Conservation (phyloP, 805 yeast genomes). For the Torulaspora maleeae region DNA sequence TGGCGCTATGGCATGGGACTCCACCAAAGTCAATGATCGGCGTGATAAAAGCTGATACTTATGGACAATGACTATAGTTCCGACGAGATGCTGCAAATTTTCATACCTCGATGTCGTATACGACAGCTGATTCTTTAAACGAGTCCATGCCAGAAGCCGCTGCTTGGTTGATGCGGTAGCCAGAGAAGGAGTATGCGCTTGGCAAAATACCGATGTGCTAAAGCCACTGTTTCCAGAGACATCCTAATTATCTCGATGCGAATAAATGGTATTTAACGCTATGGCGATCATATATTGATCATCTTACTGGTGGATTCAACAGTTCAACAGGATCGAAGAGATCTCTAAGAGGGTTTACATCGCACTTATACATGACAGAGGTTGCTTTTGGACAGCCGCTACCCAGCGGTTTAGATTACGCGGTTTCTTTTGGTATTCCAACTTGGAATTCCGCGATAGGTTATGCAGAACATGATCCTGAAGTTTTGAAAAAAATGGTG, state of each 20-base stretch:
- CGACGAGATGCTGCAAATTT: background rate
- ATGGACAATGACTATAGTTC: background rate
- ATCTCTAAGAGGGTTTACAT: background rate
- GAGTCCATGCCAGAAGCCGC: background rate
- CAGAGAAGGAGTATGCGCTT: background rate
- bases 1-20: too few species aligned
- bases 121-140: background rate
- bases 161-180: background rate
- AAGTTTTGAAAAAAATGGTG: slow-evolving; percentile 72
- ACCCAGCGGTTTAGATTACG: slow-evolving; percentile 45
- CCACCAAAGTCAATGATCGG: background rate
- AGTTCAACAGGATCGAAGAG: background rate
- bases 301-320: background rate
- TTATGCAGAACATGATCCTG: slow-evolving; percentile 80
- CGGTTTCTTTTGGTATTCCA: slow-evolving; percentile 87
- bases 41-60: background rate
- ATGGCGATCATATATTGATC: background rate
- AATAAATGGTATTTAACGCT: background rate
- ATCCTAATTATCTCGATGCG: background rate
- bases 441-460: slow-evolving; percentile 90
- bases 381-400: slow-evolving; percentile 20
- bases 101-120: background rate
- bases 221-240: background rate
- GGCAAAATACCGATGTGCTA: background rate
- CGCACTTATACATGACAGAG: slow-evolving; percentile 10